Conservation (phyloP, 495 filamentous ascomycete species). For the Emericellopsis terricola region DNA sequence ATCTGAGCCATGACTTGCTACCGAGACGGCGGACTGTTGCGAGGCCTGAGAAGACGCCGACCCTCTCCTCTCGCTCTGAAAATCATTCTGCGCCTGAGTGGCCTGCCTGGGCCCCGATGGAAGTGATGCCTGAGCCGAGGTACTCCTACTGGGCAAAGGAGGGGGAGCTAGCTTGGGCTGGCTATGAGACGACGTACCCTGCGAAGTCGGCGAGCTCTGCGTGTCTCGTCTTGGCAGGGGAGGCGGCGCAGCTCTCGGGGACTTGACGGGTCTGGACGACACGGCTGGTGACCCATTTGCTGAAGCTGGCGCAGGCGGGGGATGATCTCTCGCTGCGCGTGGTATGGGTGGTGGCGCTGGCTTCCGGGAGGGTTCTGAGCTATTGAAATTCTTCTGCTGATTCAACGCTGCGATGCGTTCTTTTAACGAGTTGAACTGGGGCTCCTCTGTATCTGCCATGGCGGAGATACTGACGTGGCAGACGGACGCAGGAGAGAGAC, state of each 20-base stretch:
- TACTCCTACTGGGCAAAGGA: constrained; percentile 19
- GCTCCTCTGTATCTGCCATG: constrained; percentile 37
- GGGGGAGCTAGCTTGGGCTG: no score
- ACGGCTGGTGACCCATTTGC: constrained; percentile 17
- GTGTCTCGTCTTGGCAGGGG: constrained; percentile 21
- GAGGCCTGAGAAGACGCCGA: constrained; percentile 29
- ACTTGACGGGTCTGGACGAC: constrained; percentile 7
- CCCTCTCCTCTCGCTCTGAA: constrained; percentile 16
- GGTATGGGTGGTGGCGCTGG: neutral
- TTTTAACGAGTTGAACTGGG: constrained; percentile 31
- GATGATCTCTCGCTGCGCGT: constrained; percentile 10
- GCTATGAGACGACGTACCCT: constrained; percentile 8
- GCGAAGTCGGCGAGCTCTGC: constrained; percentile 7
- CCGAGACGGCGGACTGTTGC: constrained; percentile 19
- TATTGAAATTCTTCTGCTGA: constrained; percentile 28
- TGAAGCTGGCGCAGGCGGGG: constrained; percentile 28
- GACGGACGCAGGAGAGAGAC: neutral
- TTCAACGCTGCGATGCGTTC: constrained; percentile 39
- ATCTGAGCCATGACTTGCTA: neutral
- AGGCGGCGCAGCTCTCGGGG: constrained; percentile 10
- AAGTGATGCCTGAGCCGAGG: constrained; percentile 11
- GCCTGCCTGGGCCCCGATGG: no score
- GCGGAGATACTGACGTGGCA: neutral
- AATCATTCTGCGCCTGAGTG: no score
- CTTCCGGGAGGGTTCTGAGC: constrained; percentile 17